Base-by-base conservation (phyloP, 2,329 filamentous ascomycete genomes). In the Trichoderma gracile region DNA sequence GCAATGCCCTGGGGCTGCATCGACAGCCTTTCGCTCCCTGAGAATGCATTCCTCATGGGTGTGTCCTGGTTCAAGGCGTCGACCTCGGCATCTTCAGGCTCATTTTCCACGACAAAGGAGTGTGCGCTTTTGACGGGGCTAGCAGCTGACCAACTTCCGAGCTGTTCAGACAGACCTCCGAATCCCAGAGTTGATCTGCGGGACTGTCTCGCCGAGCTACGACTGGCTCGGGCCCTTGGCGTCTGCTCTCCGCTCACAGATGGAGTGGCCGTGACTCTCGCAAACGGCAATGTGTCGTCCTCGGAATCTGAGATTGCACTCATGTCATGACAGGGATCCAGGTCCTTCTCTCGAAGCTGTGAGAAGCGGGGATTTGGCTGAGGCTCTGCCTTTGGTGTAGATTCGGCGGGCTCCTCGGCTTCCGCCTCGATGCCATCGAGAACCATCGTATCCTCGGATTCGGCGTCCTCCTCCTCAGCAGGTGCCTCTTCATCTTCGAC, bases 61-160 rank as follows among this genome's bases (percentile, higher is more conserved):
- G 80, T 78, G 7, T 71, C 69, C 1, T 75, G 75, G 3, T 70
- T 45, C 9, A 71, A 71, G 30, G 70, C 8, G 7, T 23, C 25
- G 8, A 23, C 21, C 12, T 21, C 19, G 8, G 19, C 14, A 19
- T 38, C 19, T 14, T 25, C 50, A 5, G 12, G 27, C n/a, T 49
- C 17, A n/a, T 46, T 8, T 19, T 52, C 46, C 14, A 27, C 45
- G 17, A 23, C 52, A 10, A 45, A 33, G 17, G 49, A 38, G n/a
- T 17, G 45, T n/a, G 43, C 53, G 14, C 30, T 25, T 67, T 76
- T 75, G 57, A 72, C 69, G 67, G 69, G 86, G 67, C 85, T 89
- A 25, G 80, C 80, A 1, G 88, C 80, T 67, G 82, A 82, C 89
- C 89, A 92, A 25, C 82, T 80, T 65, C 79, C 82, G 5, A 91